These are phyloP conservation scores for Trichosporon ovoides DNA, from an alignment of 1,284 basidiomycete genomes.

Conservation along the genomic window DNA sequence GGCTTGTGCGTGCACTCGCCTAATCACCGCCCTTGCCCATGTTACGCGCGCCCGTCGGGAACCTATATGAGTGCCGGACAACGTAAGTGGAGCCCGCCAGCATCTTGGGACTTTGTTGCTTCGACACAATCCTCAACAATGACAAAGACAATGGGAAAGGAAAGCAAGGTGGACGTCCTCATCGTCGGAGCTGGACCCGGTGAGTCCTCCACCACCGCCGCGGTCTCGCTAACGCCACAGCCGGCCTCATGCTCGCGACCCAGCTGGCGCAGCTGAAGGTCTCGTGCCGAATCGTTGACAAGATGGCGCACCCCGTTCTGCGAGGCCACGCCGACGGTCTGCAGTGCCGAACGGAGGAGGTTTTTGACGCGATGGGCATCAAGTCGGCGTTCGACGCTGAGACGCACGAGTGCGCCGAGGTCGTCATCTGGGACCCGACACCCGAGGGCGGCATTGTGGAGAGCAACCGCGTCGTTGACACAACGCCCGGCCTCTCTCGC, in stretches of 20 bases:
- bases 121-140: neutral
- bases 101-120: no score
- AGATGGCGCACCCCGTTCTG: conserved; percentile 26
- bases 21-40: no score
- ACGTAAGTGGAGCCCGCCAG: no score
- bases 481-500: conserved; percentile 27
- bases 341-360: conserved; percentile 37
- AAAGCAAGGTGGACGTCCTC: conserved; percentile 17
- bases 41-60: no score
- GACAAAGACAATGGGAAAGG: neutral
- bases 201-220: neutral
- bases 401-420: conserved; percentile 29
- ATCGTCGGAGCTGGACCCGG: conserved; percentile 20
- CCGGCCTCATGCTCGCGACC: conserved; percentile 21
- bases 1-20: no score
- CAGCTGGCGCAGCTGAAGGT: conserved; percentile 23
- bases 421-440: conserved; percentile 31
- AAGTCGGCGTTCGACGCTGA: conserved; percentile 28
- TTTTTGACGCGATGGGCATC: conserved; percentile 32
- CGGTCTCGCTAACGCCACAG: conserved; percentile 1
- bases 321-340: conserved; percentile 29
- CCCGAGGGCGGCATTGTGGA: conserved; percentile 23
- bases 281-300: conserved; percentile 32
- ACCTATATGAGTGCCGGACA: no score
- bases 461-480: conserved; percentile 32